These are phyloP conservation scores for Trichoderma aggressivum DNA, from an alignment of 2,329 filamentous ascomycete genomes.

Conservation along the genomic window DNA sequence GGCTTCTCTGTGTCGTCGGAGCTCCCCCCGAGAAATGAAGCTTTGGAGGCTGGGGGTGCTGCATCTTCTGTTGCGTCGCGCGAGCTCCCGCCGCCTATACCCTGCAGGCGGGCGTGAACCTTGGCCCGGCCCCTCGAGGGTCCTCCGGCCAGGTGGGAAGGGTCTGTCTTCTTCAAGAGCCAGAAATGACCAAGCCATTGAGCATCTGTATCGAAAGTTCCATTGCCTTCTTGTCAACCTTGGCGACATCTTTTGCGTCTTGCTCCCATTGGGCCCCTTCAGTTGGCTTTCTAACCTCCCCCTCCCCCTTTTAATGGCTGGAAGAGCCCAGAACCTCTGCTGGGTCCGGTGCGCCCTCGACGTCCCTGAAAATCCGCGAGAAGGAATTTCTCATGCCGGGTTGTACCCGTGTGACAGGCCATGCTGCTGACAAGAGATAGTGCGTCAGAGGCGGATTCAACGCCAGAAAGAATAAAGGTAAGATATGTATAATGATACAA, in stretches of 20 bases:
- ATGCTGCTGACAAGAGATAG: background rate
- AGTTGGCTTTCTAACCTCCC: slow-evolving; percentile 28
- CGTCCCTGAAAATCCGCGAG: background rate
- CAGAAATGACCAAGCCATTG: slow-evolving; percentile 28
- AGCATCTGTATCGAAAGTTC: slow-evolving; percentile 25
- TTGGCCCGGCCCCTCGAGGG: background rate
- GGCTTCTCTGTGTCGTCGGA: too few species aligned
- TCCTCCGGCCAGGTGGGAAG: background rate
- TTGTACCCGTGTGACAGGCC: background rate
- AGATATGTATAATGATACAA: too few species aligned
- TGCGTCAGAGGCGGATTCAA: background rate
- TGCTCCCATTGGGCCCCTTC: slow-evolving; percentile 33
- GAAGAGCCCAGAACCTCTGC: background rate
- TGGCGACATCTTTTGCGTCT: slow-evolving; percentile 30
- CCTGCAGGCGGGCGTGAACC: background rate
- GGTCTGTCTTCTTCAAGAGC: background rate
- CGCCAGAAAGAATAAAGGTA: background rate
- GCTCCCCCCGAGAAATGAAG: too few species aligned
- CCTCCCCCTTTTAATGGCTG: background rate
- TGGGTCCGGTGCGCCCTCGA: background rate
- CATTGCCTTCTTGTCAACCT: slow-evolving; percentile 29
- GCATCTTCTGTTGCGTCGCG: too few species aligned
- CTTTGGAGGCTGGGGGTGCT: too few species aligned
- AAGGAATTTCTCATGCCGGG: background rate
- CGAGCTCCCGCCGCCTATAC: background rate